Evolutionary conservation across 257 asterid genomes (phyloP).

Genomic region (Knoxia roxburghii): DNA sequence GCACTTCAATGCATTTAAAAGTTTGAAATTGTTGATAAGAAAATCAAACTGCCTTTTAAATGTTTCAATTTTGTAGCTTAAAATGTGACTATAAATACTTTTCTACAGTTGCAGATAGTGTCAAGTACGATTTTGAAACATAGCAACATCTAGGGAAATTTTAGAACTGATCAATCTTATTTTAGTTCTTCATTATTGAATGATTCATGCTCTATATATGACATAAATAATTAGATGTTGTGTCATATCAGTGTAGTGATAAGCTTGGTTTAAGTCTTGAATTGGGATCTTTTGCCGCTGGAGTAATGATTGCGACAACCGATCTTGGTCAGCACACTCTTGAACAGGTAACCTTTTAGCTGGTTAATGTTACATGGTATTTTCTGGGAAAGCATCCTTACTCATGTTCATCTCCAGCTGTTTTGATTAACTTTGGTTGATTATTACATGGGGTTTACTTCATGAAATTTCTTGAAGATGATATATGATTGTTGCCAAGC

Average conservation of each 20-base stretch:
- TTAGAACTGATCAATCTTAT: background rate
- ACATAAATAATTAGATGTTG: background rate
- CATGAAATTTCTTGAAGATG: background rate
- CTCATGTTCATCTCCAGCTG: background rate
- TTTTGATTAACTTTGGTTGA: background rate
- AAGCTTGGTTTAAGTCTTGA: slow-evolving; percentile 82
- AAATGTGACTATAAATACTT: background rate
- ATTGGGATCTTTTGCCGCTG: slow-evolving; percentile 92
- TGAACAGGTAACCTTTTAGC: slow-evolving; percentile 47
- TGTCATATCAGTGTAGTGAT: slow-evolving; percentile 64
- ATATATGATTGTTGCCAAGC: background rate
- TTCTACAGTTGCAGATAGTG: background rate
- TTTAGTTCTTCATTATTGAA: background rate
- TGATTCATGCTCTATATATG: background rate
- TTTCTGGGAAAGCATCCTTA: background rate
- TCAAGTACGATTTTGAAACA: background rate
- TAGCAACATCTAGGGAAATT: background rate
- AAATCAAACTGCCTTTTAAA: background rate
- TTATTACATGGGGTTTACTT: background rate
- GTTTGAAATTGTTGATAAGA: background rate
- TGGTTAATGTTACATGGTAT: background rate
- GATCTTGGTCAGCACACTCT: slow-evolving; percentile 80
- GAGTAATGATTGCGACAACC: slow-evolving; percentile 86
- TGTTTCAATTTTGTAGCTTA: background rate
- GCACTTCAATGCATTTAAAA: background rate